Conservation (phyloP, 768 basidiomycete genomes). For the Lentinula detonsa region DNA sequence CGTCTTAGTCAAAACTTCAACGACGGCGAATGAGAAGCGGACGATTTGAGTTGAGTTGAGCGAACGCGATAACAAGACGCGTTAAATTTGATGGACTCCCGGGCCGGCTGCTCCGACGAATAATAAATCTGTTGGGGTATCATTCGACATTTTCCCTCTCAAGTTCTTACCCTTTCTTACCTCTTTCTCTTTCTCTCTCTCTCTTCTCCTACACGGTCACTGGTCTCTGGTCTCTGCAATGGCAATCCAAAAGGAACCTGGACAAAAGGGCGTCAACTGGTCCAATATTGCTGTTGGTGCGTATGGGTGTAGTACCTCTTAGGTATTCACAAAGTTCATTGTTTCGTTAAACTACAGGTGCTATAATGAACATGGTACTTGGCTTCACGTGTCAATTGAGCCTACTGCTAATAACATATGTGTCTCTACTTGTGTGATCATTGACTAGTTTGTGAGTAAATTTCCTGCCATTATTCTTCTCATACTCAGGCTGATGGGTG, state of each 20-base stretch:
- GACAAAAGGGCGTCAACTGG: constrained; percentile 89
- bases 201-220: constrained; percentile 12
- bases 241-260: constrained; percentile 83
- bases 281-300: constrained; percentile 92
- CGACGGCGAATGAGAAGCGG: not conserved
- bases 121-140: not conserved
- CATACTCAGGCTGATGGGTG: not conserved
- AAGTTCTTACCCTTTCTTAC: constrained; percentile 16
- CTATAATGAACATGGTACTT: constrained; percentile 96
- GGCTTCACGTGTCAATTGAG: constrained; percentile 10
- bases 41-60: not conserved
- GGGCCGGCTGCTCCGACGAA: not conserved
- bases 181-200: constrained; percentile 4
- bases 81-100: not conserved
- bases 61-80: not conserved
- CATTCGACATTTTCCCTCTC: constrained; percentile 11
- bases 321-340: constrained; percentile 12
- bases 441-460: constrained; percentile 46
- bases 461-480: constrained; percentile 6
- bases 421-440: constrained; percentile 1
- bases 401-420: not conserved
- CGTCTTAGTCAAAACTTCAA: too few species aligned
- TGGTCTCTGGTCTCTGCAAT: constrained; percentile 29
- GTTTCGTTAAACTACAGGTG: constrained; percentile 47
- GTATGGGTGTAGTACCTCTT: constrained; percentile 22